Evolutionary conservation across 345 rosid species (phyloP).

Genomic region (Luvunga scandens): DNA sequence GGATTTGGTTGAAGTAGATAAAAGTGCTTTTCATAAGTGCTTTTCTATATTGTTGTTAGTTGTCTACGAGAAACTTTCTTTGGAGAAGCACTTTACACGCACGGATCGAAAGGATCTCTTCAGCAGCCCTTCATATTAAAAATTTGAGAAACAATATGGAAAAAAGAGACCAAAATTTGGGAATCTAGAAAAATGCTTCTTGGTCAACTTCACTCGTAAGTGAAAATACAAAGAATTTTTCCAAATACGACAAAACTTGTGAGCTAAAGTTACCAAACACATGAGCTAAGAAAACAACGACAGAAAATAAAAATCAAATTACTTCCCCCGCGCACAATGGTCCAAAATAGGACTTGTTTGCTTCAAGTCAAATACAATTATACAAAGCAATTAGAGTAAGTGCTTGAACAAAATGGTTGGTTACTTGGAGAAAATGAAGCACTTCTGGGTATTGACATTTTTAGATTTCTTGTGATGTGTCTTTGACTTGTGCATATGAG

Average conservation of each 20-base stretch:
- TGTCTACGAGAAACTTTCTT: background rate
- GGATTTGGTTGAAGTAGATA: too few relatives aligned
- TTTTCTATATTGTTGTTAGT: too few relatives aligned
- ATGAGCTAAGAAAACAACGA: background rate
- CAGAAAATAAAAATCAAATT: background rate
- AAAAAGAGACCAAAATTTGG: background rate
- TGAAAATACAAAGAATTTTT: background rate
- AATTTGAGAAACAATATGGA: too few relatives aligned
- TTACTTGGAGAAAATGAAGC: background rate
- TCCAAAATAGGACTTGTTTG: background rate
- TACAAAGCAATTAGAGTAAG: background rate
- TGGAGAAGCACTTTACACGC: background rate
- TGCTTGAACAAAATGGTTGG: conserved; percentile 2
- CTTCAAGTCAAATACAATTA: too few relatives aligned
- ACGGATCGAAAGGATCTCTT: background rate
- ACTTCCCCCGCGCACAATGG: background rate
- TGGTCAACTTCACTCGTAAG: background rate
- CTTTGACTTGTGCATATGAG: conserved; percentile 20
- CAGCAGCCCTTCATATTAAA: background rate
- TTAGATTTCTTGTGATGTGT: background rate
- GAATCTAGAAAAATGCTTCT: background rate
- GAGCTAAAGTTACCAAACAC: background rate
- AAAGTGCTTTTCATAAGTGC: too few relatives aligned
- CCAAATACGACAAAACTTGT: background rate
- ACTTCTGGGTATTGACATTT: background rate